These are phyloP conservation scores for Triticum turgidum DNA, from an alignment of 176 grass and related monocot genomes.

Conservation along the genomic window DNA sequence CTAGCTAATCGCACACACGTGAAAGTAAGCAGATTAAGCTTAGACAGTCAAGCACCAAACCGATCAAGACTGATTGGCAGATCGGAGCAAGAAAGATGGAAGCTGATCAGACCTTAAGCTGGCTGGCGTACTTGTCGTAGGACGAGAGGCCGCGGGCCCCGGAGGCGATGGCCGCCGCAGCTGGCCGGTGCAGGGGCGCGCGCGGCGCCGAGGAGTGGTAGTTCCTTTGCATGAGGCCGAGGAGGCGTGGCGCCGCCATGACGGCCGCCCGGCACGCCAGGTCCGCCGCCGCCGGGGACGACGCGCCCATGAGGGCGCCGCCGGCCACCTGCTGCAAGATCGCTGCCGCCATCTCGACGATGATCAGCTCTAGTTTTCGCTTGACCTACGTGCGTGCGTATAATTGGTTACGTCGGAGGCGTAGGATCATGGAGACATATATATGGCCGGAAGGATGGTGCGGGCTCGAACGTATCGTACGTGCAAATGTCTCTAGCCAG, in stretches of 20 bases:
- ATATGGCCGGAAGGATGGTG: no score
- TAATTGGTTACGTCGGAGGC: no score
- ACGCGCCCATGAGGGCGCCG: background rate
- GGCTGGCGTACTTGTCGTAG: background rate
- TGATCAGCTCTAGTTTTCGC: background rate
- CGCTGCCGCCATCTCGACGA: background rate
- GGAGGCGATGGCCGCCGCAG: background rate
- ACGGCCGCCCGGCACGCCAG: background rate
- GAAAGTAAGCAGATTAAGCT: background rate
- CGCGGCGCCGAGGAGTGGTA: background rate
- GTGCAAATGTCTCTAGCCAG: no score
- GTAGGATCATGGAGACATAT: no score
- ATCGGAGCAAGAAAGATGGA: background rate
- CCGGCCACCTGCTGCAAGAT: slow-evolving; percentile 1
- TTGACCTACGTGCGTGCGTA: no score
- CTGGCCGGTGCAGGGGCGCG: background rate
- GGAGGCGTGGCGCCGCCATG: background rate
- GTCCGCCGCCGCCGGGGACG: background rate
- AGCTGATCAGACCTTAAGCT: background rate
- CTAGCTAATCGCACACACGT: background rate
- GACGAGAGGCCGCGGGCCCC: background rate
- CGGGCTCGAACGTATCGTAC: no score
- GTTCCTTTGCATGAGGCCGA: background rate
- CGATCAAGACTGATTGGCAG: background rate
- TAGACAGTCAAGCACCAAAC: background rate